Evolutionary conservation across 306 rosid genomes (phyloP).

Genomic region (Cercis canadensis): DNA sequence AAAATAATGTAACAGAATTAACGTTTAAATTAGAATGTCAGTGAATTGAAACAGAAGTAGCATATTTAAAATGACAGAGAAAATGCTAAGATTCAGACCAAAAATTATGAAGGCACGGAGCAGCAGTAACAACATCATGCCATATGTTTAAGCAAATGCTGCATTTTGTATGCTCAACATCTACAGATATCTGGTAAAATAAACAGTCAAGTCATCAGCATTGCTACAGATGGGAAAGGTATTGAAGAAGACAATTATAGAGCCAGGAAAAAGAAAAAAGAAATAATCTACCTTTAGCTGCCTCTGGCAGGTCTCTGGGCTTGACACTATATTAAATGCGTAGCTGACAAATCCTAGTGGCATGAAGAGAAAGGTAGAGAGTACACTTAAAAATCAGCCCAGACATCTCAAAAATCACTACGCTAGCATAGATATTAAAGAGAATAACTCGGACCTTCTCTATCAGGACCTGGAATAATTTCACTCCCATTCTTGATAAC

Average conservation of each 20-base stretch:
- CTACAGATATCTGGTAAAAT: constrained; percentile 65
- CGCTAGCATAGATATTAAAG: constrained; percentile 22
- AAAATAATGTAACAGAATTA: not conserved
- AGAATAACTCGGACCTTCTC: constrained; percentile 57
- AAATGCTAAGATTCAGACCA: constrained; percentile 57
- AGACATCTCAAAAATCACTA: constrained; percentile 19
- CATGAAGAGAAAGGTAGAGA: constrained; percentile 26
- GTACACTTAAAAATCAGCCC: constrained; percentile 23
- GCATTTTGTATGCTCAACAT: constrained; percentile 87
- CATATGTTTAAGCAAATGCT: constrained; percentile 89
- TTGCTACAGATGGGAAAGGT: constrained; percentile 16
- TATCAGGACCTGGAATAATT: constrained; percentile 65
- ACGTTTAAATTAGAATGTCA: too few species aligned
- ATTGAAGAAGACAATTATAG: constrained; percentile 10
- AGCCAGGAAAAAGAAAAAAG: constrained; percentile 23
- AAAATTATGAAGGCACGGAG: constrained; percentile 95
- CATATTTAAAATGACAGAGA: not conserved
- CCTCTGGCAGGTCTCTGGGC: constrained; percentile 52
- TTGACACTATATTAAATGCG: constrained; percentile 60
- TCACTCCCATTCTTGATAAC: constrained; percentile 75
- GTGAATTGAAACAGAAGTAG: constrained; percentile 29
- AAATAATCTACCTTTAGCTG: constrained; percentile 57
- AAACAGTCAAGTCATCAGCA: constrained; percentile 40
- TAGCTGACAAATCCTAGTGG: constrained; percentile 65
- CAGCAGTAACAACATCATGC: constrained; percentile 90